Evolutionary conservation across 2,329 filamentous ascomycete species (phyloP).

Genomic region (Fusarium sp.): DNA sequence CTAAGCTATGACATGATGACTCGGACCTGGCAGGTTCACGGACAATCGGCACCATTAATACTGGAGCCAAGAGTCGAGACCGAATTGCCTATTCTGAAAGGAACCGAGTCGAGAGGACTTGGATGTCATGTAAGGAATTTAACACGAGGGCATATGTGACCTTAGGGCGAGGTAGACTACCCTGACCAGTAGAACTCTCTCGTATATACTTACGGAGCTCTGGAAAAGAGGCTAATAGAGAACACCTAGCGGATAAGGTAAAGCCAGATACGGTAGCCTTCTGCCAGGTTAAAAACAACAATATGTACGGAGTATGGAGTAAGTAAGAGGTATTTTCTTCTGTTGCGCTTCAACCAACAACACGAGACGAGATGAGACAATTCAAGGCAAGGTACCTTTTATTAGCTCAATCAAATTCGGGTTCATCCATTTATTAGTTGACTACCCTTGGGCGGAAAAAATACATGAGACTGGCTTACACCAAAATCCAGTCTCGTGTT

Average conservation of each 20-base stretch:
- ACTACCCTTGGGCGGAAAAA: neutral
- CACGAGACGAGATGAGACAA: neutral
- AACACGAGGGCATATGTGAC: conserved; percentile 26
- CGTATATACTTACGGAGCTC: neutral
- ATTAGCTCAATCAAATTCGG: neutral
- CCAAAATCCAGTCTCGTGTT: no score
- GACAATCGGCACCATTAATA: conserved; percentile 30
- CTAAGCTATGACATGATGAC: conserved; percentile 1
- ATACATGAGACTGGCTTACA: no score
- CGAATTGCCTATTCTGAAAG: conserved; percentile 29
- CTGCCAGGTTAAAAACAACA: conserved; percentile 14
- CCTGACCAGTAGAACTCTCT: neutral
- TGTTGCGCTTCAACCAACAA: neutral
- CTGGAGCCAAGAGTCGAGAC: conserved; percentile 10
- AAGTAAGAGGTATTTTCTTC: conserved; percentile 6
- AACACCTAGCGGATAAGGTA: conserved; percentile 1
- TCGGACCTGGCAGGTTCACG: conserved; percentile 35
- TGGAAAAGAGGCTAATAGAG: conserved; percentile 25
- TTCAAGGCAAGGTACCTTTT: neutral
- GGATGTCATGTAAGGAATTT: conserved; percentile 9
- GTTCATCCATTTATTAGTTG: neutral
- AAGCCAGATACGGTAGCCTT: neutral
- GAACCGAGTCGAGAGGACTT: conserved; percentile 6
- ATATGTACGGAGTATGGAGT: neutral
- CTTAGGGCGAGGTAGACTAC: conserved; percentile 4